Percentiles rank a stretch among this genome's conserved stretches.
Conservation (phyloP, 306 rosid genomes). For the Echinosophora koreensis region DNA sequence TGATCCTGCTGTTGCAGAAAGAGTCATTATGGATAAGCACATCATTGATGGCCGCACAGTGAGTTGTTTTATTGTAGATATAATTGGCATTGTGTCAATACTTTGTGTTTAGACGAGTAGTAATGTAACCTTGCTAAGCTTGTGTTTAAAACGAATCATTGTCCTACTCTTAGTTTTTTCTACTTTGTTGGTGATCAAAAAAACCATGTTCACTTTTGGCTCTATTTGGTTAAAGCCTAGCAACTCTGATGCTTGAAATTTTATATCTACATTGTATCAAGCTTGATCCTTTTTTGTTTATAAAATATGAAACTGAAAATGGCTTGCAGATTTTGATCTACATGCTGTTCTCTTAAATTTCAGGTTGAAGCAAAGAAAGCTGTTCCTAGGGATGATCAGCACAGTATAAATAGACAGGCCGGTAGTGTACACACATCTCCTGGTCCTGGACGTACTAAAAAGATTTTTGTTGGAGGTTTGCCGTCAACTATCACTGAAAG, state of each 20-base stretch:
- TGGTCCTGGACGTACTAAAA: slow-evolving; percentile 92
- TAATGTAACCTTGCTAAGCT: slow-evolving; percentile 2
- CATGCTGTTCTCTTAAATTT: slow-evolving; percentile 51
- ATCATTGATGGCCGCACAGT: slow-evolving; percentile 96
- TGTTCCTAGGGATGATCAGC: slow-evolving; percentile 98
- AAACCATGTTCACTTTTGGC: background rate
- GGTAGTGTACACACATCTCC: slow-evolving; percentile 76
- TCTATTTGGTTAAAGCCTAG: slow-evolving; percentile 14
- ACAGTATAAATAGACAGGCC: slow-evolving; percentile 63
- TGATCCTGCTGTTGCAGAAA: slow-evolving; percentile 93
- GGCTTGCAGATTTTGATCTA: slow-evolving; percentile 49
- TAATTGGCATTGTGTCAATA: slow-evolving; percentile 46
- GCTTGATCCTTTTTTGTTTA: slow-evolving; percentile 23
- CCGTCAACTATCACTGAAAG: slow-evolving; percentile 92
- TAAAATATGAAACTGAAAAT: slow-evolving; percentile 35
- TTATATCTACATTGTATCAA: slow-evolving; percentile 54
- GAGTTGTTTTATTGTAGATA: slow-evolving; percentile 55
- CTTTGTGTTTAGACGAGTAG: slow-evolving; percentile 26
- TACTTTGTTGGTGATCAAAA: slow-evolving; percentile 18
- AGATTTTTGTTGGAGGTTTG: slow-evolving; percentile 97
- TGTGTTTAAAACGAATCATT: slow-evolving; percentile 8
- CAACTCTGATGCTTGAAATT: slow-evolving; percentile 26
- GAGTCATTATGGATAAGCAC: slow-evolving; percentile 95
- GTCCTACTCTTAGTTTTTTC: slow-evolving; percentile 13
- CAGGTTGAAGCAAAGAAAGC: slow-evolving; percentile 99